These are phyloP conservation scores for Collybia sordida DNA, from an alignment of 768 basidiomycete genomes.

Conservation along the genomic window DNA sequence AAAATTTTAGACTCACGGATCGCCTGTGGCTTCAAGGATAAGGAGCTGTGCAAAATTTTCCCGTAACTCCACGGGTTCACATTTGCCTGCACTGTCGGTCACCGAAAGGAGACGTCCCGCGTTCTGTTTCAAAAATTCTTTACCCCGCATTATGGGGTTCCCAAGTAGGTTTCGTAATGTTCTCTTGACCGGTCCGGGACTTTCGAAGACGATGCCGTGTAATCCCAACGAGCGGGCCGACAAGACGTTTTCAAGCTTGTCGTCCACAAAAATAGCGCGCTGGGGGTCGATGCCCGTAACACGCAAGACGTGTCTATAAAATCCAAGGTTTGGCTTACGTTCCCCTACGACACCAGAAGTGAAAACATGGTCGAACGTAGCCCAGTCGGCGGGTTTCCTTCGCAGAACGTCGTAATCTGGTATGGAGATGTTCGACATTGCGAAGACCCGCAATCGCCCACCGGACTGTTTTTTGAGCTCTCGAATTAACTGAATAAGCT, in stretches of 20 bases:
- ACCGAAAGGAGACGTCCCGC: conserved; percentile 43
- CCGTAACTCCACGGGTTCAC: conserved; percentile 31
- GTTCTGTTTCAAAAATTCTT: conserved; percentile 36
- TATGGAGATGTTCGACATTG: conserved; percentile 60
- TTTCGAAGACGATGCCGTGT: conserved; percentile 52
- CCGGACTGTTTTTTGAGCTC: conserved; percentile 40
- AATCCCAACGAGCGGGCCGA: conserved; percentile 58
- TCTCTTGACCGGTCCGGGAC: conserved; percentile 37
- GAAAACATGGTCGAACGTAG: conserved; percentile 48
- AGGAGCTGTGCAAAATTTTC: conserved; percentile 64
- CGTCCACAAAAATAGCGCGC: conserved; percentile 55
- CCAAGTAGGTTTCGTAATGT: conserved; percentile 46
- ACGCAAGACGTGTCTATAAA: conserved; percentile 48
- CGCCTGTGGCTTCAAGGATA: conserved; percentile 50
- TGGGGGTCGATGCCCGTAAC: conserved; percentile 43
- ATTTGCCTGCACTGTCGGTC: conserved; percentile 32
- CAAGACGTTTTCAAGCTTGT: conserved; percentile 58
- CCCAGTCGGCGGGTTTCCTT: conserved; percentile 47
- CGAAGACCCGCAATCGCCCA: conserved; percentile 40
- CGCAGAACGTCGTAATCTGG: conserved; percentile 49
- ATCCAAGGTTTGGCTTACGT: conserved; percentile 56
- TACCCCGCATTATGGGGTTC: conserved; percentile 44
- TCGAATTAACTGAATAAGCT: conserved; percentile 45
- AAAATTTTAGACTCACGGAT: conserved; percentile 29
- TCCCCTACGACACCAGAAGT: conserved; percentile 52